Base-by-base conservation (phyloP, 805 yeast genomes). In the Wickerhamiella dianesei region DNA sequence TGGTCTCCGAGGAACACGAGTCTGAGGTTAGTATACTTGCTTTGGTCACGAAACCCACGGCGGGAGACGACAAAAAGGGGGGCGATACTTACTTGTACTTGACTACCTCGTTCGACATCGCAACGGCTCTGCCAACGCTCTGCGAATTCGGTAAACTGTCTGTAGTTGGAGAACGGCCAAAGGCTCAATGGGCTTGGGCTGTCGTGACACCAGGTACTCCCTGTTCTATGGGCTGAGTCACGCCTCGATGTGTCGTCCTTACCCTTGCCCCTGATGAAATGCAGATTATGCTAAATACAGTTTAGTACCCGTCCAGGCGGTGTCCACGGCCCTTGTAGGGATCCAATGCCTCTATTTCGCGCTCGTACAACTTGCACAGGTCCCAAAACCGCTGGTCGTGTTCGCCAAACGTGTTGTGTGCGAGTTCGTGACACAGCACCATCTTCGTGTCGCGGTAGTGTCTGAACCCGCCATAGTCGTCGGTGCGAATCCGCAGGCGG, bases 1-100 rank as follows among this genome's bases (percentile, higher is more conserved):
- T 86, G 95, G 64, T 89, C 98, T n/a, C 98, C 98, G 35, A 89
- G 72, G 63, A 89, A 92, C 35, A 89, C 97, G 48, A 89, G 84
- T 67, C 92, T 89, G 63, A 80, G 59, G 50, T 57, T 50, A 58
- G 48, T 48, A 35, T 32, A 42, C 12, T 25, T 25, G 32, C 12
- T 12, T 25, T 25, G 6, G 32, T 6, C 32, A 25, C 32, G 13
- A 21, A 42, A 22, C 21, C 5, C 39, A n/a, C n/a, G n/a, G n/a
- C n/a, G n/a, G n/a, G n/a, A n/a, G 9, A 25, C 32, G 9, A 25
- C 32, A 25, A 25, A 25, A 25, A 25, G 32, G 12, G n/a, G n/a
- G n/a, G n/a, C n/a, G n/a, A n/a, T n/a, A 61, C 65, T 53, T 50
- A 62, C 65, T 65, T 65, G 63, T 59, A 65, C 54, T 65, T 65